A percentile compares a stretch with the other conserved stretches of the same genome.
Conservation (phyloP, 345 rosid species). For the Heritiera littoralis region DNA sequence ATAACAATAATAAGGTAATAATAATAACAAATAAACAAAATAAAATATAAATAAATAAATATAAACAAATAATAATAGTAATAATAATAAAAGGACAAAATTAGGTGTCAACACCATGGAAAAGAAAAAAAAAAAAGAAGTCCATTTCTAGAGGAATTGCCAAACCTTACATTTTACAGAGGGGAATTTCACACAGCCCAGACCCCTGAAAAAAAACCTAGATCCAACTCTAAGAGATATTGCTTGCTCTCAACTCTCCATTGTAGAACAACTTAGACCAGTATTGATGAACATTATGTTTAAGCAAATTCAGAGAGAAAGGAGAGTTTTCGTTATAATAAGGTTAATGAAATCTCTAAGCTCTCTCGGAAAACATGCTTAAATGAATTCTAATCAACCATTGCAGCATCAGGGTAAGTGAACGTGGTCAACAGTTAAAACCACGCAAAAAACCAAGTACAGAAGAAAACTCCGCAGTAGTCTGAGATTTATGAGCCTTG, state of each 20-base stretch:
- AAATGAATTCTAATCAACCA: background rate
- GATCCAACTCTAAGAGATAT: background rate
- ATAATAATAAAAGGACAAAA: no score
- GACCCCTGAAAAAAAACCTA: background rate
- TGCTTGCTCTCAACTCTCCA: background rate
- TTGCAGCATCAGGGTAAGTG: background rate
- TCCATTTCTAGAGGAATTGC: background rate
- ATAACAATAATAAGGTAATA: no score
- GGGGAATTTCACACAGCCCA: background rate
- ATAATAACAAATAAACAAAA: no score
- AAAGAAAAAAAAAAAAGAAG: background rate
- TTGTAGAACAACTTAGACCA: constrained; percentile 5
- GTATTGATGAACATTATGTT: background rate
- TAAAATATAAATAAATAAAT: no score
- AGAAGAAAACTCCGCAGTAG: background rate
- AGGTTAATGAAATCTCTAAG: constrained; percentile 8
- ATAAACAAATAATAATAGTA: no score
- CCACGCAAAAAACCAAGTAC: constrained; percentile 4
- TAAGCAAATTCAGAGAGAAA: constrained; percentile 7
- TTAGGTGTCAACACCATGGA: no score
- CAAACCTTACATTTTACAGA: constrained; percentile 7
- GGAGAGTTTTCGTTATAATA: background rate
- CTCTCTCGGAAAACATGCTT: background rate
- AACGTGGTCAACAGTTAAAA: background rate
- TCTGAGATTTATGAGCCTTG: background rate